Conservation (phyloP, 2,329 filamentous ascomycete genomes). For the Lecanicillium sp. region DNA sequence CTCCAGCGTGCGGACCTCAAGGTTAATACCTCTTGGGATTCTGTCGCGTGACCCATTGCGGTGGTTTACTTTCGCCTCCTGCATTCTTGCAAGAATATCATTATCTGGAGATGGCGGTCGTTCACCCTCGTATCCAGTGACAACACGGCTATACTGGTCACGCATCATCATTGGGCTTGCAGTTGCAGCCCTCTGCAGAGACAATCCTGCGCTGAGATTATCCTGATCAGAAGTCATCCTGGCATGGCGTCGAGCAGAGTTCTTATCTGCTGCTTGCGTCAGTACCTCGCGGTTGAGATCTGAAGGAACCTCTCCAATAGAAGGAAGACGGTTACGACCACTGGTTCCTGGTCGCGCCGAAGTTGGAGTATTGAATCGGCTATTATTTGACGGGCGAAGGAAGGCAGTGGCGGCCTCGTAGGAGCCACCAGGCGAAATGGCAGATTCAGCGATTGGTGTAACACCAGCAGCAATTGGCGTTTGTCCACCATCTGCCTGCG, state of each 20-base stretch:
- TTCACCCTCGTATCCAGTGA: slow-evolving; percentile 21
- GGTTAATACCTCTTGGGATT: slow-evolving; percentile 61
- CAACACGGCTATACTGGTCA: slow-evolving; percentile 32
- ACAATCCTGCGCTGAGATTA: slow-evolving; percentile 33
- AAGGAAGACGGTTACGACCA: slow-evolving; percentile 60
- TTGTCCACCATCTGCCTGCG: slow-evolving; percentile 44
- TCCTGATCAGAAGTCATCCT: slow-evolving; percentile 32
- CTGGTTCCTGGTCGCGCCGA: slow-evolving; percentile 55
- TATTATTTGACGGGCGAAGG: slow-evolving; percentile 57
- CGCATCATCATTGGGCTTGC: slow-evolving; percentile 59
- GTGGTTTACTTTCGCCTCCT: slow-evolving; percentile 46
- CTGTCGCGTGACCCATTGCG: slow-evolving; percentile 69
- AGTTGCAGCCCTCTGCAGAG: slow-evolving; percentile 57
- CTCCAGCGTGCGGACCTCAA: slow-evolving; percentile 57
- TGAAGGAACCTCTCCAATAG: slow-evolving; percentile 56
- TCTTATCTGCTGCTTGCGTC: slow-evolving; percentile 9
- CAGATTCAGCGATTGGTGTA: slow-evolving; percentile 80
- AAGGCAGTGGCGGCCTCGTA: slow-evolving; percentile 61
- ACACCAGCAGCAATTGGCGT: slow-evolving; percentile 78
- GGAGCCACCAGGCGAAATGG: slow-evolving; percentile 50
- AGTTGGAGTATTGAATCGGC: slow-evolving; percentile 61
- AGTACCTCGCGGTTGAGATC: slow-evolving; percentile 24
- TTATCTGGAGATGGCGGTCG: slow-evolving; percentile 55
- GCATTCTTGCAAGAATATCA: slow-evolving; percentile 54
- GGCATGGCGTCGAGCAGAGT: slow-evolving; percentile 18